These are phyloP conservation scores for Xylaria sp. DNA, from an alignment of 495 filamentous ascomycete species.

Conservation along the genomic window DNA sequence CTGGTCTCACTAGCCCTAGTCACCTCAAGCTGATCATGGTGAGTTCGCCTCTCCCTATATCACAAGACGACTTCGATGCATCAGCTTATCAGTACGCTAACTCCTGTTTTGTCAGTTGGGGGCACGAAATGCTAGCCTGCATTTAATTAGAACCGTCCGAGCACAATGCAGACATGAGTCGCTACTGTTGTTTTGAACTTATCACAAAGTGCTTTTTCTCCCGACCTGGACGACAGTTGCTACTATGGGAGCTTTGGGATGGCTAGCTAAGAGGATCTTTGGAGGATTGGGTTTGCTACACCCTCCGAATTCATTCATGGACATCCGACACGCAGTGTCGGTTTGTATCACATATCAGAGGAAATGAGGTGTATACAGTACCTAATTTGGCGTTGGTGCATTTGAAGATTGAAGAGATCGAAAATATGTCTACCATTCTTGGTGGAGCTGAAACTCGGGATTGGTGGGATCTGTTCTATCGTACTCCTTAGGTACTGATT, in stretches of 20 bases:
- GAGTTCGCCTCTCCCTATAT: constrained; percentile 14
- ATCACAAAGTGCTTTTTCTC: not conserved
- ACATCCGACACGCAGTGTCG: not conserved
- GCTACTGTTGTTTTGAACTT: not conserved
- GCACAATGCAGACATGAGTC: not conserved
- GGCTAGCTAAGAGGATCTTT: not conserved
- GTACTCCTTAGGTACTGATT: constrained; percentile 6
- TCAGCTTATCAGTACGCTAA: not conserved
- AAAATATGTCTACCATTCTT: constrained; percentile 6
- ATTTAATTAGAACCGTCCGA: not conserved
- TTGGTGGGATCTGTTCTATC: constrained; percentile 21
- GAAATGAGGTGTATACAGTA: not conserved
- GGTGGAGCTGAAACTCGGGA: not conserved
- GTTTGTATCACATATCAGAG: not conserved
- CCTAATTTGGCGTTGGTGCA: constrained; percentile 11
- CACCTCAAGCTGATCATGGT: constrained; percentile 26
- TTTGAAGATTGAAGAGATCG: not conserved
- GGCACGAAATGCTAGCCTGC: not conserved
- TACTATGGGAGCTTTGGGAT: constrained; percentile 10
- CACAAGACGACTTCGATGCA: not conserved
- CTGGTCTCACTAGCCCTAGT: constrained; percentile 30
- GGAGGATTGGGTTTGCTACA: not conserved
- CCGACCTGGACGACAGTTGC: not conserved
- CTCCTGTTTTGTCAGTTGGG: not conserved
- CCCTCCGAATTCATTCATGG: not conserved